A percentile compares a stretch with the other conserved stretches of the same genome.
phyloP scores from a whole-genome alignment of 2,329 filamentous ascomycete species.

The Cladosporium colombiae region DNA sequence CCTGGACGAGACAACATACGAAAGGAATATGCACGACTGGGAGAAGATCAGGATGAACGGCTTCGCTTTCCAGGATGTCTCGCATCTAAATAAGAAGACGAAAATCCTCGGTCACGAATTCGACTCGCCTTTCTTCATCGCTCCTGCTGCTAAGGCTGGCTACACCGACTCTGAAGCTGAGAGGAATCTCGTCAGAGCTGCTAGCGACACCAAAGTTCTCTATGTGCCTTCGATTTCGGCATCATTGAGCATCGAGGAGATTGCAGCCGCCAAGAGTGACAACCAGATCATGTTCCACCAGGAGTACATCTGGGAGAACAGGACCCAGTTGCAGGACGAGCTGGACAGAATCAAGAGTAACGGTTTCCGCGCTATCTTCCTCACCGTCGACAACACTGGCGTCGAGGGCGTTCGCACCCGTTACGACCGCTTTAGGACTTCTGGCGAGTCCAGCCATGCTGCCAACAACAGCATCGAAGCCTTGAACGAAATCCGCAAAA shows the following conservation, averaged over 20 bases:
- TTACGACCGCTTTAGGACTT: conserved; percentile 37
- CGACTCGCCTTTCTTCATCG: conserved; percentile 88
- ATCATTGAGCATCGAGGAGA: conserved; percentile 38
- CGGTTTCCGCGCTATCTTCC: conserved; percentile 44
- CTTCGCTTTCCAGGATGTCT: conserved; percentile 31
- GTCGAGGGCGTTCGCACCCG: conserved; percentile 42
- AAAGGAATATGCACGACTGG: conserved; percentile 32
- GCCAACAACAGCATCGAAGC: conserved; percentile 40
- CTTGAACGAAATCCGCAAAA: conserved; percentile 37
- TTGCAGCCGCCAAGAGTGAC: conserved; percentile 32
- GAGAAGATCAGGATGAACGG: conserved; percentile 32
- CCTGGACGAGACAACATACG: conserved; percentile 34
- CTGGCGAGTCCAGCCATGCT: conserved; percentile 35
- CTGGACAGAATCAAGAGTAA: conserved; percentile 53
- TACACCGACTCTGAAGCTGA: conserved; percentile 63
- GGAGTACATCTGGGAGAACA: conserved; percentile 52
- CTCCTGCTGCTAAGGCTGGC: conserved; percentile 89
- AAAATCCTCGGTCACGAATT: conserved; percentile 87
- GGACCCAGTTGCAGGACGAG: conserved; percentile 44
- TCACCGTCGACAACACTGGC: conserved; percentile 44
- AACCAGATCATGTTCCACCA: conserved; percentile 45
- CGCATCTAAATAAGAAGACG: conserved; percentile 48
- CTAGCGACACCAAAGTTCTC: conserved; percentile 51
- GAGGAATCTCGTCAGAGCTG: conserved; percentile 47
- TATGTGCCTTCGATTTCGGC: conserved; percentile 50